Evolutionary conservation across 2,329 filamentous ascomycete genomes (phyloP), one percentile per base, ranked within the genome.

Genomic region (Setomelanomma holmii): DNA sequence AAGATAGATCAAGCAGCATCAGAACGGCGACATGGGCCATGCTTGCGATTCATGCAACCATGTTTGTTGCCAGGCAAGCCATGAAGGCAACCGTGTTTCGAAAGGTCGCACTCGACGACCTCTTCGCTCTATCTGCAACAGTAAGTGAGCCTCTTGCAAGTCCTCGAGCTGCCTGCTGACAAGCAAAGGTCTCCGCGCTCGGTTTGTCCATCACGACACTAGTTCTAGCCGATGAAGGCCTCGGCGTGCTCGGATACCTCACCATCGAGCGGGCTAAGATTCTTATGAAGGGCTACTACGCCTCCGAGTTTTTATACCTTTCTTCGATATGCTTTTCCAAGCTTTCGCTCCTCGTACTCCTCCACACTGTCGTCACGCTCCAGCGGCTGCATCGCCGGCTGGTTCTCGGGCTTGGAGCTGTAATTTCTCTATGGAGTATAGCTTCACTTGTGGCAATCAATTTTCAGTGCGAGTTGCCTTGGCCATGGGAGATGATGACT

Each of bases 221-320:
- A 22, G 43, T 69, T 7, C 56, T 71, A 5, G 62, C 68, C 4
- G 66, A 61, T 2, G 51, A 68, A 19, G 66, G 68, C 34, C 60
- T 71, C 12, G 66, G 67, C 10, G 49, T 56, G 1, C 21, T 48
- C 2, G 53, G 36, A 20, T 24, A 40, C 4, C 45, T 69, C 22
- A 63, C 66, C 7, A 10, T 59, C 17, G 51, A 53, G 41, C 59
- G 62, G 36, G 61, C 56, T 16, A 51, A 66, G 23, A 39, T 40
- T 6, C 56, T 73, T 34, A 67, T 68, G 58, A 72, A 72, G 46
- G 66, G 56, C 5, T 61, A 66, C 49, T 74, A 74, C 20, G 64
- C 63, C 14, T 71, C 66, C 19, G 63, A 73, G n/a, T 61, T 72
- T n/a, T 45, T 74, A 7, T 74, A 74, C 54, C 49, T 73, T 10